A percentile compares a stretch with the other conserved stretches of the same genome.
Conservation (phyloP, 441 rosid species). For the Isatis lusitanica region DNA sequence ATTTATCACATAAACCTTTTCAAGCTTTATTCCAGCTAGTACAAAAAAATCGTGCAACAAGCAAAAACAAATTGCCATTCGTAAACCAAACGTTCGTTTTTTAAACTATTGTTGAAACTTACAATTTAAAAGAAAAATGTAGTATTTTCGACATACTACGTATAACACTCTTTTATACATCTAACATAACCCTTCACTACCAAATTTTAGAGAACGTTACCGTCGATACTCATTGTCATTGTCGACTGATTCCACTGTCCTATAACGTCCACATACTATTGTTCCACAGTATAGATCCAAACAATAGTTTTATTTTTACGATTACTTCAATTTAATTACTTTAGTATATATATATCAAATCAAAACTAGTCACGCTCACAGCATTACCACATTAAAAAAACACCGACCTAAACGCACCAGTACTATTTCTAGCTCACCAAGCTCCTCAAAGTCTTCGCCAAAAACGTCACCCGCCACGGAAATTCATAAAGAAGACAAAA, state of each 20-base stretch:
- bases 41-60: no score
- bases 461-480: slow-evolving; percentile 31
- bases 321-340: not conserved
- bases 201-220: not conserved
- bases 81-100: no score
- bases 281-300: not conserved
- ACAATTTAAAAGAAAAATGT: no score
- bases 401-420: slow-evolving; percentile 21
- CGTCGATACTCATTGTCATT: not conserved
- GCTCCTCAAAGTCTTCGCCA: slow-evolving; percentile 28
- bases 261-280: not conserved
- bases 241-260: not conserved
- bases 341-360: not conserved
- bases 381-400: not conserved
- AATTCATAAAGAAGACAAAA: slow-evolving; percentile 23
- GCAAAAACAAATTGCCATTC: no score
- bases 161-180: not conserved
- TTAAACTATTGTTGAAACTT: no score
- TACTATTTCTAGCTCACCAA: slow-evolving; percentile 16
- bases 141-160: not conserved
- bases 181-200: not conserved
- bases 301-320: not conserved
- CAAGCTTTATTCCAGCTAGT: no score
- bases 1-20: no score
- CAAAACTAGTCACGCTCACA: slow-evolving; percentile 6